These are phyloP conservation scores for Ananas comosus DNA, from an alignment of 176 grass and related monocot species.

Conservation along the genomic window DNA sequence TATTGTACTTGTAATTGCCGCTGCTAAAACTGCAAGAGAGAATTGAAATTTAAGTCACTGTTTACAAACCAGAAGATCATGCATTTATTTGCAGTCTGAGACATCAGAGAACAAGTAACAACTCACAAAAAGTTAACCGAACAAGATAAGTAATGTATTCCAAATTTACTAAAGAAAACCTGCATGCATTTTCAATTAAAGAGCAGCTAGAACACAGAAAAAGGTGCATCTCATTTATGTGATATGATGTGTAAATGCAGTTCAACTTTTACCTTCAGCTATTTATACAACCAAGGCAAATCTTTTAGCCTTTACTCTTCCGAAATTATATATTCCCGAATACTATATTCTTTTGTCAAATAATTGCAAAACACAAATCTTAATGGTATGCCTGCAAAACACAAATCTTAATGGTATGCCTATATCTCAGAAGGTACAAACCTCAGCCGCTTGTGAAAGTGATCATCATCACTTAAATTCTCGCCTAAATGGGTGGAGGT, in stretches of 20 bases:
- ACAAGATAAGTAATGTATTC: no score
- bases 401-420: not conserved
- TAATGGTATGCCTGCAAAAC: not conserved
- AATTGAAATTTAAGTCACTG: not conserved
- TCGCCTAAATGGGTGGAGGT: constrained; percentile 50
- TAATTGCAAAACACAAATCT: not conserved
- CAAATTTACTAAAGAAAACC: not conserved
- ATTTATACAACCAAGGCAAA: not conserved
- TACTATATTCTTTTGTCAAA: not conserved
- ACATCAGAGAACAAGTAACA: no score
- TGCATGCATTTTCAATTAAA: not conserved
- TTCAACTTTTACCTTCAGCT: not conserved
- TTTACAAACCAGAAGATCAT: no score
- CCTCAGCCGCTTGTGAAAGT: constrained; percentile 65
- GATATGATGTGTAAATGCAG: not conserved
- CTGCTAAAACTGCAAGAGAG: constrained; percentile 35
- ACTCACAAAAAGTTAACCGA: no score
- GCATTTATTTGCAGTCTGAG: no score
- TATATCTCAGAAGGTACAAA: constrained; percentile 6
- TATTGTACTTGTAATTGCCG: constrained; percentile 66
- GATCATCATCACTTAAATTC: constrained; percentile 54
- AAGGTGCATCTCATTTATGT: not conserved
- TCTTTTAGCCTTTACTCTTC: not conserved
- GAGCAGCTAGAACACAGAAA: not conserved
- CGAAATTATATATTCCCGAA: not conserved